Evolutionary conservation across 2,329 filamentous ascomycete species (phyloP), one percentile per base, ranked within the genome.

Genomic region (Pleurostoma richardsiae): DNA sequence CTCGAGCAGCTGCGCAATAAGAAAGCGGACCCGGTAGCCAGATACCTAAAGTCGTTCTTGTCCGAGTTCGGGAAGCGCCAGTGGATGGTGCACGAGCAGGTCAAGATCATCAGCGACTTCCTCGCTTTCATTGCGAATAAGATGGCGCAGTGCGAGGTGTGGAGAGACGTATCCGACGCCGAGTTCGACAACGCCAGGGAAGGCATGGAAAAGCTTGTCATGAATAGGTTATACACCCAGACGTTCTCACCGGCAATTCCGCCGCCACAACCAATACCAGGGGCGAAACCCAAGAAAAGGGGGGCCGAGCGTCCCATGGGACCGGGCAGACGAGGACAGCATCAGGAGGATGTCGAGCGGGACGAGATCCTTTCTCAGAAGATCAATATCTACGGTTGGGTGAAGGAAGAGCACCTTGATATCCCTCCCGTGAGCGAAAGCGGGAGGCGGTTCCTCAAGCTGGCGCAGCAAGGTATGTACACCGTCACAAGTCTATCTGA

Each of bases 81-180:
- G 67, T 99, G 94, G 94, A 95, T 96, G 88, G 94, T 96, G 5
- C 94, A 99, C 63, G 94, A 99, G 69, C 94, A 99, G 66, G 94
- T 97, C 63, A 99, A 99, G 70, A 97, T 99, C 52, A 96, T 99
- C 51, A 83, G 89, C 54, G 95, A 99, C 64, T 99, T 99, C 56
- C 73, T 99, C 42, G 84, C 90, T 40, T 99, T 99, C 60, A 99
- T 99, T 53, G 88, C 88, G 45, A 96, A 96, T 69, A 97, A 97
- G 72, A 99, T 99, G 95, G 90, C 86, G 10, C 80, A 90, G 54
- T 99, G 94, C 61, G 94, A 99, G 52, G 90, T 99, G 3, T 99
- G 94, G 94, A 83, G 88, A 48, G 89, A 94, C 31, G 89, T 97
- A 0, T 95, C 91, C 1, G 94, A 99, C 64, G 89, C 89, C 36